phyloP scores from a whole-genome alignment of 352 stramenopile species.

The Thalassiosira sp. region DNA sequence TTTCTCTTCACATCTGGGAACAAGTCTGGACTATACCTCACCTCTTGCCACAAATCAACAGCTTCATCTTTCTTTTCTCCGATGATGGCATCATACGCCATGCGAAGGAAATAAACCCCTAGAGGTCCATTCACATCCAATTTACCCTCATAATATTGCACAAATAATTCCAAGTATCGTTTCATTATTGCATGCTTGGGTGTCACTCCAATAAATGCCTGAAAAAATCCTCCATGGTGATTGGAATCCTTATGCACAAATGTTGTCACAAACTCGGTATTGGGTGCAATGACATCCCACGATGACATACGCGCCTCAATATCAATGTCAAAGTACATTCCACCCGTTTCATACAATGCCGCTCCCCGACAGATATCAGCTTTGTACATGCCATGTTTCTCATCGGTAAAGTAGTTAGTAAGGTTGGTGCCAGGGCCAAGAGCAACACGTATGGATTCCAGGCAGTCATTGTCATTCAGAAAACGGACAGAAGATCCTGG shows the following conservation, averaged over 20 bases:
- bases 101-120: conserved; percentile 72
- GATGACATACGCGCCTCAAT: conserved; percentile 66
- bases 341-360: conserved; percentile 74
- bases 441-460: conserved; percentile 45
- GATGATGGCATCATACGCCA: conserved; percentile 60
- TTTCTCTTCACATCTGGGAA: conserved; percentile 58
- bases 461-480: conserved; percentile 70
- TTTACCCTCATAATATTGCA: conserved; percentile 66
- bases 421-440: conserved; percentile 45
- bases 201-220: conserved; percentile 74
- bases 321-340: conserved; percentile 82
- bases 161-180: conserved; percentile 78
- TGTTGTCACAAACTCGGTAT: conserved; percentile 70
- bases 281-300: conserved; percentile 50
- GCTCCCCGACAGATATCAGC: conserved; percentile 79
- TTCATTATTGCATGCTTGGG: conserved; percentile 56
- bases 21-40: conserved; percentile 53
- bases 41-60: conserved; percentile 73
- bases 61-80: neutral
- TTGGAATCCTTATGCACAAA: conserved; percentile 72
- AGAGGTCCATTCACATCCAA: conserved; percentile 61
- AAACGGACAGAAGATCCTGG: conserved; percentile 53
- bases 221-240: conserved; percentile 71
- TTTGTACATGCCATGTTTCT: conserved; percentile 79
- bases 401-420: conserved; percentile 58